A percentile compares a stretch with the other conserved stretches of the same genome.
phyloP scores from a whole-genome alignment of 768 basidiomycete genomes.

The Agrocybe praecox region DNA sequence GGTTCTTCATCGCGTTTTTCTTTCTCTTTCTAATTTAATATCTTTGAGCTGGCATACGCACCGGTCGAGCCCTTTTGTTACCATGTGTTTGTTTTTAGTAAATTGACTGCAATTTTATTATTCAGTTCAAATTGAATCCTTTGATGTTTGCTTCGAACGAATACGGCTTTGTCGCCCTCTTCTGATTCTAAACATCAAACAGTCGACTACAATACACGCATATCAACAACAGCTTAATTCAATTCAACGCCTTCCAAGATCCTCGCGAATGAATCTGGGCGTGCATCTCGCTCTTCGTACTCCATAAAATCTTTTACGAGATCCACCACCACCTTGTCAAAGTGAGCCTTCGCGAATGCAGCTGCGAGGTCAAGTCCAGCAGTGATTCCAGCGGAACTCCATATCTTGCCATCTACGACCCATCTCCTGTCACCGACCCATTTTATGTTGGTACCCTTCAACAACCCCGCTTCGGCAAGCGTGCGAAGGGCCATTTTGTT shows the following conservation, averaged over 20 bases:
- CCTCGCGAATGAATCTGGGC: constrained; percentile 24
- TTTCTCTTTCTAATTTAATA: no score
- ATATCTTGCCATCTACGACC: constrained; percentile 27
- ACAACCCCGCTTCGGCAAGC: constrained; percentile 7
- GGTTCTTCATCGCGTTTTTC: no score
- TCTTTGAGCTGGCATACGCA: no score
- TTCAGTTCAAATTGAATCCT: no score
- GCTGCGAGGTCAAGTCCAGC: constrained; percentile 27
- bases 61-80: no score
- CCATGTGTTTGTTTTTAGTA: no score
- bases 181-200: no score
- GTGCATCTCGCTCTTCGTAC: constrained; percentile 20
- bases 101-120: no score
- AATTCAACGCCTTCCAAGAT: constrained; percentile 20
- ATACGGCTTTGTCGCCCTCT: no score
- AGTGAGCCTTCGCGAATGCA: constrained; percentile 23
- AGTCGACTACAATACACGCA: no score
- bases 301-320: constrained; percentile 15
- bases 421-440: constrained; percentile 28
- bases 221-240: no score
- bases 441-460: constrained; percentile 21
- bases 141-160: no score
- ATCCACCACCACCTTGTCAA: constrained; percentile 22
- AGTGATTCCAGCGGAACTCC: constrained; percentile 28
- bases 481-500: constrained; percentile 21